Evolutionary conservation across 2,329 filamentous ascomycete genomes (phyloP).

Genomic region (Phaeophleospora eucalypticola): DNA sequence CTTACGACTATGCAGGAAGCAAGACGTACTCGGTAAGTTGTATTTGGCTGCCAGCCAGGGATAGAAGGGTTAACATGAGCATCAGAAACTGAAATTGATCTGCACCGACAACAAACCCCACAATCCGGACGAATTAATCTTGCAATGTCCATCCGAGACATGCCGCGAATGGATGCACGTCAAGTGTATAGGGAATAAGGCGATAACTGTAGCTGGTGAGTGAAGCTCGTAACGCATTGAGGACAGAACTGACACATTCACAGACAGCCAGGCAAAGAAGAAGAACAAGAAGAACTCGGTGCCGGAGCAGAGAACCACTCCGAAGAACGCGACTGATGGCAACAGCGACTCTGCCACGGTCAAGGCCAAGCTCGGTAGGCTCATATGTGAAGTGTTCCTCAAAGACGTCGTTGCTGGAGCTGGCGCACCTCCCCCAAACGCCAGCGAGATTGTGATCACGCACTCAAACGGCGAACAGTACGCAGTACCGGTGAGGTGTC

Average conservation of each 20-base stretch:
- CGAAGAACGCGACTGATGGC: conserved; percentile 14
- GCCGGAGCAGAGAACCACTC: conserved; percentile 13
- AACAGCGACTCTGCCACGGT: conserved; percentile 5
- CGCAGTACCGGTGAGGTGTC: conserved; percentile 26
- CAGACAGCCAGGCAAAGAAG: conserved; percentile 16
- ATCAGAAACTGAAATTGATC: conserved; percentile 34
- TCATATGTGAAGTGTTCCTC: conserved; percentile 26
- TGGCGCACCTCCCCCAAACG: conserved; percentile 11
- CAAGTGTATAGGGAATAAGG: conserved; percentile 35
- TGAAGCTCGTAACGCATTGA: too few species aligned
- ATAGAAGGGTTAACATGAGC: conserved; percentile 2
- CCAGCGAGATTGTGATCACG: conserved; percentile 29
- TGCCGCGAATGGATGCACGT: conserved; percentile 44
- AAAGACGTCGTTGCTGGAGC: conserved; percentile 18
- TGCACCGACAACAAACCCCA: conserved; percentile 39
- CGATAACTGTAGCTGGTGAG: conserved; percentile 16
- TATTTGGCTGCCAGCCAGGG: neutral
- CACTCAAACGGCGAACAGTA: conserved; percentile 20
- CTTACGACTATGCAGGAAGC: conserved; percentile 33
- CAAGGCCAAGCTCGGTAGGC: conserved; percentile 8
- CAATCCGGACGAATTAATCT: conserved; percentile 41
- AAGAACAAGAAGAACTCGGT: conserved; percentile 9
- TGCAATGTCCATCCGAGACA: conserved; percentile 36
- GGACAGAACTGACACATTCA: conserved; percentile 9
- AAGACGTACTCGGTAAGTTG: conserved; percentile 37